Percentiles rank a stretch among this genome's conserved stretches.
Evolutionary conservation across 2,329 filamentous ascomycete species (phyloP).

Genomic region (Emericellopsis cladophorae): DNA sequence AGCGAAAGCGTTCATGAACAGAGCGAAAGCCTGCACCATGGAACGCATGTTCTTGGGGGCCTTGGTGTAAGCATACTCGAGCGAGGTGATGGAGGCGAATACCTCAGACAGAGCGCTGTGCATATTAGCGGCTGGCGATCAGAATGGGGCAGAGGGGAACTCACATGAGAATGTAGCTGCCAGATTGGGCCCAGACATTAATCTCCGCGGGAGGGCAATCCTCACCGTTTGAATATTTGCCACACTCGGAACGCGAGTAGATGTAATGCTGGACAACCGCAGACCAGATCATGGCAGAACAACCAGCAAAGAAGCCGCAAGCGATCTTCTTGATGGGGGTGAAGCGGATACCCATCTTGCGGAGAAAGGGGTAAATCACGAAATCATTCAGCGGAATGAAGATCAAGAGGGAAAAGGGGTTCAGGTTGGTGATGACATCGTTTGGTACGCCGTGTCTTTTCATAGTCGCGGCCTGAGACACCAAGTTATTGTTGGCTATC

Average conservation of each 20-base stretch:
- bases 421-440: conserved; percentile 62
- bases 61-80: conserved; percentile 68
- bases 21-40: conserved; percentile 53
- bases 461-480: conserved; percentile 54
- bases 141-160: too few relatives aligned
- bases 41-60: conserved; percentile 67
- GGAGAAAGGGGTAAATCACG: conserved; percentile 54
- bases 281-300: conserved; percentile 45
- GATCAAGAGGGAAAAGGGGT: conserved; percentile 62
- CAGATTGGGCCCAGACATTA: conserved; percentile 50
- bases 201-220: conserved; percentile 35
- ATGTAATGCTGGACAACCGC: conserved; percentile 45
- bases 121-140: too few relatives aligned
- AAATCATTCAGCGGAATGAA: conserved; percentile 60
- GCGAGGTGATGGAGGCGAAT: conserved; percentile 37
- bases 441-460: conserved; percentile 58
- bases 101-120: conserved; percentile 30
- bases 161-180: conserved; percentile 30
- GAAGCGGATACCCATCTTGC: conserved; percentile 51
- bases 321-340: conserved; percentile 67
- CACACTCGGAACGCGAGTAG: conserved; percentile 51
- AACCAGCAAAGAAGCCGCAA: conserved; percentile 52
- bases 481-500: conserved; percentile 41
- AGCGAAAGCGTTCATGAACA: conserved; percentile 58
- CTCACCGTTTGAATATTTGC: conserved; percentile 22